Base-by-base conservation (phyloP, 371 early-diverging fungal genomes). In the Syncephalis plumigaleata region DNA sequence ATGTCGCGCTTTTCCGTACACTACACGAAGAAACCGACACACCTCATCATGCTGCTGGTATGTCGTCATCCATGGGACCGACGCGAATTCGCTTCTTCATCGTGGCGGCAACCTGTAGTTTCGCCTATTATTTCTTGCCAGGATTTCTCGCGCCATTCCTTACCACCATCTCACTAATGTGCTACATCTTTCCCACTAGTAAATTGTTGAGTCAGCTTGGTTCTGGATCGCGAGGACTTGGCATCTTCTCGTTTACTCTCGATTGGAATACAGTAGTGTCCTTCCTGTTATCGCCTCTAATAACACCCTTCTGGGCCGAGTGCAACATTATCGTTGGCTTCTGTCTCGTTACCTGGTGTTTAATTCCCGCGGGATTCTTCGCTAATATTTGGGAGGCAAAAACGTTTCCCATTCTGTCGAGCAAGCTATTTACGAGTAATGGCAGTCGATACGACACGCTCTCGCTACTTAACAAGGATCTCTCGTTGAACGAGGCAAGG, bases 351-450 rank as follows among this genome's bases (percentile, higher is more conserved):
- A 63, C 70, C 57, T 90, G 87, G 87, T 59, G 87, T 49, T 51
- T 87, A 44, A 67, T 68, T 13, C 85, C 86, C 8, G 63, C 75
- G 51, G 57, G 80, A 38, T 87, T 79, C 57, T 79, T 74, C 51
- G 56, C 63, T 39, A 76, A 86, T 49, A 58, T 70, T 0, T 84
- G 51, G 51, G 39, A 38, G 11, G 45, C 37, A 5, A 21, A n/a
- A 16, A 44, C 20, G 16, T 45, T 63, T 39, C 40, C 52, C 17
- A 53, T 64, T 63, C 21, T 50, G 56, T n/a, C 37, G 48, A 40
- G 21, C 15, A 40, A 40, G n/a, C 15, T 40, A 8, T 40, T 40
- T 40, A 40, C 40, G 8, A 21, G 18, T 40, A 40, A 21, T 21
- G 40, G 40, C 4, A 21, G 21, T 8, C 16, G 40, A 4, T 40